Percentiles rank a stretch among this genome's conserved stretches.
phyloP scores from a whole-genome alignment of 495 filamentous ascomycete species.

The Ramalina intermedia region DNA sequence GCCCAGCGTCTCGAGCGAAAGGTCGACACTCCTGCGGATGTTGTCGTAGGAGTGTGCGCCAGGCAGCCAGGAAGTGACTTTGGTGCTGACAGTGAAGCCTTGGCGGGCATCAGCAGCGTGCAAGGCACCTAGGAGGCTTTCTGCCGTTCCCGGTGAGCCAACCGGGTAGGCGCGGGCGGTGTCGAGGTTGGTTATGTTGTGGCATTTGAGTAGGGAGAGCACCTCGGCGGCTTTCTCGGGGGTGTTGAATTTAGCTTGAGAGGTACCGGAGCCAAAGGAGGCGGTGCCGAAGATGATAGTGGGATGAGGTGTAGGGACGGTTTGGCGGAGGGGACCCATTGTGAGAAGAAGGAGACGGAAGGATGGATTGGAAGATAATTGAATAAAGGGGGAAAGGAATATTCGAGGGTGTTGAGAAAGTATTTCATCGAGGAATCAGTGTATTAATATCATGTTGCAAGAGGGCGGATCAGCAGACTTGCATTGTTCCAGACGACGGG shows the following conservation, averaged over 20 bases:
- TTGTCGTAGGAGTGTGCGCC: slow-evolving; percentile 13
- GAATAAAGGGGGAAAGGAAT: background rate
- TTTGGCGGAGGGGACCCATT: background rate
- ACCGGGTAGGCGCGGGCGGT: slow-evolving; percentile 17
- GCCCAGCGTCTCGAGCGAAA: slow-evolving; percentile 16
- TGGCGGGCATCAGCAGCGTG: background rate
- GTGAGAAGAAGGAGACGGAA: background rate
- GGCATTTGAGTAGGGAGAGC: slow-evolving; percentile 12
- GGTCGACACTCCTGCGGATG: slow-evolving; percentile 16
- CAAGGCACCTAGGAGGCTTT: slow-evolving; percentile 14
- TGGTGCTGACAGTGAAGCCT: slow-evolving; percentile 15
- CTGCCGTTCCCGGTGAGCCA: slow-evolving; percentile 8
- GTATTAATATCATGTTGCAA: no score
- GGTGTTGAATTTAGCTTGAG: slow-evolving; percentile 11
- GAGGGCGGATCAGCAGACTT: no score
- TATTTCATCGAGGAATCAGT: no score
- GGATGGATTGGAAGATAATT: background rate
- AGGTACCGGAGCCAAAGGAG: slow-evolving; percentile 2
- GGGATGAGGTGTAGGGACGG: background rate
- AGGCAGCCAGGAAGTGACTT: slow-evolving; percentile 4
- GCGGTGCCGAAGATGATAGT: background rate
- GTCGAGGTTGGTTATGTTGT: slow-evolving; percentile 9
- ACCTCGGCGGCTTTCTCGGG: slow-evolving; percentile 10
- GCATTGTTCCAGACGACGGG: no score
- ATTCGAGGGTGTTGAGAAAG: background rate